These are phyloP conservation scores for Aureobasidium sp. DNA, from an alignment of 2,329 filamentous ascomycete species.

Conservation along the genomic window DNA sequence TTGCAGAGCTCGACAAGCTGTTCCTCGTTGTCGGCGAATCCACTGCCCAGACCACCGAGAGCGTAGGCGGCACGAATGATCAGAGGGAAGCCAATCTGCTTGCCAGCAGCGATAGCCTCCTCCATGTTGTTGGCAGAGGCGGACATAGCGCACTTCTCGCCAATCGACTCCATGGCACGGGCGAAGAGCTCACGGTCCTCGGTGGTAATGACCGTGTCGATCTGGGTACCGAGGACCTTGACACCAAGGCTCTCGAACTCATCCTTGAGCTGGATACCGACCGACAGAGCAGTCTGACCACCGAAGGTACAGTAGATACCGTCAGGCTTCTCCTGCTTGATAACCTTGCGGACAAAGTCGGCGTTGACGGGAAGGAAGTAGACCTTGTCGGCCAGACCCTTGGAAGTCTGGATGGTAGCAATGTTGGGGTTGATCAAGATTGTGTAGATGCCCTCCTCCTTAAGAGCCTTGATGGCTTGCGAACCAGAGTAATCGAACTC, in stretches of 20 bases:
- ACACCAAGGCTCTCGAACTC: constrained; percentile 91
- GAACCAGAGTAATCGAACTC: constrained; percentile 99
- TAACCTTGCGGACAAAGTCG: constrained; percentile 96
- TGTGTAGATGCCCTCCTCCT: constrained; percentile 97
- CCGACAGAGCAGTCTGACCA: constrained; percentile 92
- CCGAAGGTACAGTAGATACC: constrained; percentile 97
- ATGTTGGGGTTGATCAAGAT: constrained; percentile 99
- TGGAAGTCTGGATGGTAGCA: constrained; percentile 96
- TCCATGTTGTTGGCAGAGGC: constrained; percentile 83
- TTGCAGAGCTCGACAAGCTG: constrained; percentile 82
- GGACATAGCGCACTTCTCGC: constrained; percentile 96
- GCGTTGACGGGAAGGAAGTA: constrained; percentile 97
- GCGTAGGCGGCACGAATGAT: constrained; percentile 96
- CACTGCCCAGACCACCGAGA: constrained; percentile 86
- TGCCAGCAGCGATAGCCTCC: constrained; percentile 80
- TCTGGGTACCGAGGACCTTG: constrained; percentile 89
- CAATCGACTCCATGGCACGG: constrained; percentile 95
- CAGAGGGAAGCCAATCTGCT: constrained; percentile 89
- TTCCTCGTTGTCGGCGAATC: constrained; percentile 81
- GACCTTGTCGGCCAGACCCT: constrained; percentile 95
- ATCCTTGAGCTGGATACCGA: constrained; percentile 95
- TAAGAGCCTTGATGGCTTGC: constrained; percentile 96
- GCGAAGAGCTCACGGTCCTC: constrained; percentile 97
- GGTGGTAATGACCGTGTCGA: constrained; percentile 96
- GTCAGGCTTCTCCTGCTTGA: constrained; percentile 87